Percentiles rank a stretch among this genome's conserved stretches.
These are phyloP conservation scores for Xylariaceae sp. DNA, from an alignment of 2,329 filamentous ascomycete species.

Conservation along the genomic window DNA sequence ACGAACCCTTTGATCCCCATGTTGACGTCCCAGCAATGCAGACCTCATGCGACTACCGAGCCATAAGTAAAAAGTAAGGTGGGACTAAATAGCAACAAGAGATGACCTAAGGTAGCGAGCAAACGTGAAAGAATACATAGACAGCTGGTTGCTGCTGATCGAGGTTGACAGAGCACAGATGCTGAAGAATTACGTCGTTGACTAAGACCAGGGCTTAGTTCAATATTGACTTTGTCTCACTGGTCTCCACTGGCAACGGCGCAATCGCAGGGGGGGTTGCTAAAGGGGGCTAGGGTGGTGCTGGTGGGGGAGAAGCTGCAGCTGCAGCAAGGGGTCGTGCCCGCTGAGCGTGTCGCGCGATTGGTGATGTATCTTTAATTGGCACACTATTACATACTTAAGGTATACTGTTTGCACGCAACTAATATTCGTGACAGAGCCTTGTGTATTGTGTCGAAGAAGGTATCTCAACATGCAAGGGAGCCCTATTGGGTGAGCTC, in stretches of 20 bases:
- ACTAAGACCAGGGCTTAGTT: slow-evolving; percentile 4
- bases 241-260: slow-evolving; percentile 27
- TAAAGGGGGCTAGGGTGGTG: too few relatives aligned
- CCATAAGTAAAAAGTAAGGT: too few relatives aligned
- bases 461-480: slow-evolving; percentile 7
- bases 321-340: background rate
- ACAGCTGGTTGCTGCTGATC: too few relatives aligned
- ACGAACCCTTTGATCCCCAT: slow-evolving; percentile 66
- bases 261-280: slow-evolving; percentile 6
- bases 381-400: too few relatives aligned
- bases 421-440: too few relatives aligned
- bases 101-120: too few relatives aligned
- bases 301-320: background rate
- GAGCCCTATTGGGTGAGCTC: slow-evolving; percentile 1
- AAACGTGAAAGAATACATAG: too few relatives aligned
- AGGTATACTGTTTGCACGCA: too few relatives aligned
- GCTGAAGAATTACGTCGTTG: slow-evolving; percentile 9
- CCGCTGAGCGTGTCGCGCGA: background rate
- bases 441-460: too few relatives aligned
- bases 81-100: too few relatives aligned
- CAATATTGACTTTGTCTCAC: slow-evolving; percentile 25
- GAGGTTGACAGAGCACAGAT: too few relatives aligned
- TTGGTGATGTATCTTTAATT: background rate
- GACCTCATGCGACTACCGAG: too few relatives aligned
- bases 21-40: slow-evolving; percentile 5